Percentiles rank a stretch among this genome's conserved stretches.
Evolutionary conservation across 805 yeast genomes (phyloP).

Genomic region (Schwanniomyces pseudopolymorphus): DNA sequence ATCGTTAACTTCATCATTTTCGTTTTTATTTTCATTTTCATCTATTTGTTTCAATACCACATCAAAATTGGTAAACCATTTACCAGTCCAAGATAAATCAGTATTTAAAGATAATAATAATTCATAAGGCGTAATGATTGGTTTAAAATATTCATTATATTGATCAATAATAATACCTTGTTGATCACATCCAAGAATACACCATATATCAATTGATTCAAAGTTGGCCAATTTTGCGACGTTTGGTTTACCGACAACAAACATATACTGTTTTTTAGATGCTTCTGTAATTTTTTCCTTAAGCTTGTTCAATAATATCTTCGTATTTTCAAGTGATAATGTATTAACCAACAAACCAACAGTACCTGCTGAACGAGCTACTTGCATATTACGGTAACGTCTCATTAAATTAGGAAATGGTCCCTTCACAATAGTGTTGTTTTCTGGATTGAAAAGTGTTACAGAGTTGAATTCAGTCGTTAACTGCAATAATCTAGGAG

Average conservation of each 20-base stretch:
- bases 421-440: conserved; percentile 41
- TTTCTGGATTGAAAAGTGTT: conserved; percentile 47
- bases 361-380: conserved; percentile 89
- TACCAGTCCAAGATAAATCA: conserved; percentile 86
- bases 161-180: conserved; percentile 88
- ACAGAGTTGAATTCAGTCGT: conserved; percentile 67
- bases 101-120: conserved; percentile 73
- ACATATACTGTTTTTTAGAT: conserved; percentile 88
- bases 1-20: conserved; percentile 21
- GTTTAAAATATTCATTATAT: conserved; percentile 78
- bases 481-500: conserved; percentile 74
- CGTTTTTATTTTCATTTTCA: conserved; percentile 31
- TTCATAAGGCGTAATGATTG: conserved; percentile 93
- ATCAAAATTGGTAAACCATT: conserved; percentile 82
- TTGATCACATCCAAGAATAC: conserved; percentile 89
- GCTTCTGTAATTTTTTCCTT: conserved; percentile 62
- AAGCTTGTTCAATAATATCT: conserved; percentile 60
- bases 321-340: conserved; percentile 74
- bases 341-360: conserved; percentile 91
- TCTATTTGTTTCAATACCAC: conserved; percentile 47
- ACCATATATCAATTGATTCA: conserved; percentile 93
- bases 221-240: conserved; percentile 96
- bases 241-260: conserved; percentile 97
- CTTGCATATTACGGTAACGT: conserved; percentile 81
- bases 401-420: conserved; percentile 80